These are phyloP conservation scores for Verbascum thapsus DNA, from an alignment of 257 asterid species.

Conservation along the genomic window DNA sequence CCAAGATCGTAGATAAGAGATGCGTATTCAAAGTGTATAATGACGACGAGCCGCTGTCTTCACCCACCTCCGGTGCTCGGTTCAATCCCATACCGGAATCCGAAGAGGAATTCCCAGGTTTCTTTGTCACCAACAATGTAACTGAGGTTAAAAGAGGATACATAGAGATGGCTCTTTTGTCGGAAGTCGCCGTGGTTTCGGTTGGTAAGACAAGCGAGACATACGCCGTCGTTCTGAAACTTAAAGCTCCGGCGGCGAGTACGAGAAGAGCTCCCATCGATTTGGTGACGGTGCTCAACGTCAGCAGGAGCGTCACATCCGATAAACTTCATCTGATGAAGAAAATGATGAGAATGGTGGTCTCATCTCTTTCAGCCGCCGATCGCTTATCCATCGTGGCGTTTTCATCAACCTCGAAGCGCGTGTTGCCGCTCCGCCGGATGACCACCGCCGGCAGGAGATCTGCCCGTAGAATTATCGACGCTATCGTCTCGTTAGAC, in stretches of 20 bases:
- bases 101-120: conserved; percentile 85
- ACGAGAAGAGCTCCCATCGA: conserved; percentile 69
- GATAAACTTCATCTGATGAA: conserved; percentile 77
- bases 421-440: conserved; percentile 75
- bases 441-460: conserved; percentile 79
- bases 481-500: conserved; percentile 65
- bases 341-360: conserved; percentile 64
- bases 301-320: conserved; percentile 53
- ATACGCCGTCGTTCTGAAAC: conserved; percentile 62
- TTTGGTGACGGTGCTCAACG: conserved; percentile 80
- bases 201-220: conserved; percentile 70
- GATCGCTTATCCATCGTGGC: conserved; percentile 94
- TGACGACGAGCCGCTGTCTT: conserved; percentile 87
- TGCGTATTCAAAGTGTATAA: conserved; percentile 67
- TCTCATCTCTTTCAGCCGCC: conserved; percentile 72
- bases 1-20: conserved; percentile 28
- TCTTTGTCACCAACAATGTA: conserved; percentile 40
- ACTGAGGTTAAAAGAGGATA: conserved; percentile 22
- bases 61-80: conserved; percentile 66
- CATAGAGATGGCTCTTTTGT: conserved; percentile 56
- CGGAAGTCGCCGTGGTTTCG: conserved; percentile 78
- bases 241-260: conserved; percentile 63
- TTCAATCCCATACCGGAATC: conserved; percentile 89
- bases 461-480: conserved; percentile 84
- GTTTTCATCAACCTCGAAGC: conserved; percentile 80